Conservation (phyloP, 441 rosid species). For the Brassica balearica region DNA sequence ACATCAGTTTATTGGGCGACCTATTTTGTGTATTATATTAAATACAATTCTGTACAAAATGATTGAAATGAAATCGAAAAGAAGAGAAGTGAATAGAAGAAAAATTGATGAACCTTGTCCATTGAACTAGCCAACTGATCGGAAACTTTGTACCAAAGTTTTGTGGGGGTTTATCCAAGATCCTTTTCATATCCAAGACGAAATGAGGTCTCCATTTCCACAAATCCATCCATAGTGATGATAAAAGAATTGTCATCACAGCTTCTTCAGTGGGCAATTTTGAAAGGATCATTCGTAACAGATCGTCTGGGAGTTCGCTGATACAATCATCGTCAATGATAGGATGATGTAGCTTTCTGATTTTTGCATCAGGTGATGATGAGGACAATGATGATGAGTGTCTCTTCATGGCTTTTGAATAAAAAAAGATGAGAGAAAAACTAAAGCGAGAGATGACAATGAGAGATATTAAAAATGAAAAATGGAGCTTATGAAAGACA, state of each 20-base stretch:
- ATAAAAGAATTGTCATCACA: constrained; percentile 10
- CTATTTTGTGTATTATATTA: neutral
- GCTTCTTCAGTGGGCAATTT: constrained; percentile 1
- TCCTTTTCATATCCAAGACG: neutral
- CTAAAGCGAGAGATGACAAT: neutral
- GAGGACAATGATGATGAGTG: neutral
- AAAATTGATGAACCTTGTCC: constrained; percentile 20
- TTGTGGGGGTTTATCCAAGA: neutral
- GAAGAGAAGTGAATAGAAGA: neutral
- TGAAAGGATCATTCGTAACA: neutral
- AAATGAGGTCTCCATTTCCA: constrained; percentile 13
- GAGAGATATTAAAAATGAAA: neutral
- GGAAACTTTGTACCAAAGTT: neutral
- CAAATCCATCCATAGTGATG: neutral
- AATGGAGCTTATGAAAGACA: neutral
- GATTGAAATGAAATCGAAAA: neutral
- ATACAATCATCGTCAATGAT: neutral
- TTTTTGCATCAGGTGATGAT: neutral
- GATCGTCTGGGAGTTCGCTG: neutral
- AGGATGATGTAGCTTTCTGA: neutral
- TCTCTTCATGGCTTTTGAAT: neutral
- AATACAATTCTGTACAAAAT: neutral
- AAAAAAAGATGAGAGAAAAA: neutral
- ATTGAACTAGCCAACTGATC: neutral
- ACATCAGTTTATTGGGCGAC: neutral